Evolutionary conservation across 257 asterid species (phyloP), one percentile per base, ranked within the genome.

Genomic region (Capsicum pubescens): DNA sequence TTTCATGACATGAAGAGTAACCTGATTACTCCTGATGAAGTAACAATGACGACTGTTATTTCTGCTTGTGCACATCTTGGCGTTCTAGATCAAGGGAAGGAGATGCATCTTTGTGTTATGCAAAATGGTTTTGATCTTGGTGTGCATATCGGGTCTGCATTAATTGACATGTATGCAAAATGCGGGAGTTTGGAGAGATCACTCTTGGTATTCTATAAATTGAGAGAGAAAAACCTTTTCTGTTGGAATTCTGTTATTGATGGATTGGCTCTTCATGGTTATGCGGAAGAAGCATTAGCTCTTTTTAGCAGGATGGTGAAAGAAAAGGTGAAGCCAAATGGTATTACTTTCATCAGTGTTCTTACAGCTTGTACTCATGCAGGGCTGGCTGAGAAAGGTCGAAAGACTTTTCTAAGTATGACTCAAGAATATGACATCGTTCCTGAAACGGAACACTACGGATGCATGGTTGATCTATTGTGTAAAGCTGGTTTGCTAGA

Each of bases 31-130:
- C 97, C 97, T 5, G 98, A 94, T 88, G 95, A 87, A 89, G 94
- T 91, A 90, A 94, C 97, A 39, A 85, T 95, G 93, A 89, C 96
- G 13, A 92, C 93, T 9, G 93, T 92, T 54, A 86, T 95, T 86
- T 92, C 98, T 57, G 94, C 98, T 55, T 93, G 96, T 84, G 99
- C 99, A 14, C 98, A 94, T 92, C 92, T 94, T 44, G 98, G 98
- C 63, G 90, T 91, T 36, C 86, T 92, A 69, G 91, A 91, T 54
- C 89, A 83, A 57, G 97, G 97, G 39, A 91, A 83, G 93, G 97
- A 91, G 87, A 85, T 93, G 87, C 97, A 94, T 86, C 63, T 85
- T 52, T 91, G 88, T 85, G 86, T 89, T 8, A 54, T 82, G 90
- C 84, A 67, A 60, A 89, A 72, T 4, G 83, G 90, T 80, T 89